These are phyloP conservation scores for Suillus plorans DNA, from an alignment of 768 basidiomycete species.

Conservation along the genomic window DNA sequence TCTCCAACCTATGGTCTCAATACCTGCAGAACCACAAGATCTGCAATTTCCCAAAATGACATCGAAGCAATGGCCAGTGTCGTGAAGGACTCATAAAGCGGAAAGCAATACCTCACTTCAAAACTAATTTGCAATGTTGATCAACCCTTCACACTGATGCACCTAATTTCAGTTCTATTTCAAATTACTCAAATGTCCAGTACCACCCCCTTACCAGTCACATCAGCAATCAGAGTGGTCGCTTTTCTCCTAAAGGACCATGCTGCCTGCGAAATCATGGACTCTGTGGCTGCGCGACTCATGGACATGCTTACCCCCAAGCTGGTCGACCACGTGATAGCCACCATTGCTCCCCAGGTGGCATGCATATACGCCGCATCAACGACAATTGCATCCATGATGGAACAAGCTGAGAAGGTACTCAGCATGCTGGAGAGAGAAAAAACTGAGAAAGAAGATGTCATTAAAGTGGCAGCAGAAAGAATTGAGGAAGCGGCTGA, in stretches of 20 bases:
- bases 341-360: neutral
- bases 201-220: neutral
- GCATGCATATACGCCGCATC: too few relatives aligned
- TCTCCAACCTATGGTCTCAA: neutral
- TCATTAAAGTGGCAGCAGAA: fast-evolving
- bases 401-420: too few relatives aligned
- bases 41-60: neutral
- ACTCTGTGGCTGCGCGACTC: too few relatives aligned
- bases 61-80: neutral
- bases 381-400: too few relatives aligned
- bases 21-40: neutral
- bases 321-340: neutral
- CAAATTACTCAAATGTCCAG: constrained; percentile 1
- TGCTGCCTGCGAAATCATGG: too few relatives aligned
- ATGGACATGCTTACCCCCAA: too few relatives aligned
- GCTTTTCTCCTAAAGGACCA: neutral
- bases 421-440: neutral
- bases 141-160: neutral
- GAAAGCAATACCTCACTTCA: neutral
- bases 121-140: neutral
- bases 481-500: neutral
- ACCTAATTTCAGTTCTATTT: neutral
- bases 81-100: neutral
- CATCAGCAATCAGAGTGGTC: neutral
- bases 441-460: neutral